Conservation (phyloP, 441 rosid genomes). For the Corymbia calophylla region DNA sequence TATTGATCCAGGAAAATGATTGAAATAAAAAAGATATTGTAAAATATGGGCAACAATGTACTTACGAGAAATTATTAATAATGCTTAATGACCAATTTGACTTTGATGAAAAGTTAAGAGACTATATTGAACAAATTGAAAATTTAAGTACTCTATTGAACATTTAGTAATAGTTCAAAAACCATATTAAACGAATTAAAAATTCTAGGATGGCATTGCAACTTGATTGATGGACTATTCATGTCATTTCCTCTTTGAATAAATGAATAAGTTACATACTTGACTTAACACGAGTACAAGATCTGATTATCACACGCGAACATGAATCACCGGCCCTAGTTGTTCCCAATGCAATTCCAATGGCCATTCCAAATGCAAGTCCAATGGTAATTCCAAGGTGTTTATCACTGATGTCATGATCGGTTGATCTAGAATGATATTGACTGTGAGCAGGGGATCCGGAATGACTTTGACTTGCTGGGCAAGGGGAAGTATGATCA, state of each 20-base stretch:
- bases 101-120: neutral
- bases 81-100: neutral
- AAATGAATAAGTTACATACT: neutral
- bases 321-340: neutral
- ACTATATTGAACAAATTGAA: neutral
- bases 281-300: neutral
- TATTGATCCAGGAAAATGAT: neutral
- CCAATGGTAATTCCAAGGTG: neutral
- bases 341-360: neutral
- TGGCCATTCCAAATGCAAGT: neutral
- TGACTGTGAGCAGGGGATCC: too few species aligned
- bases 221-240: neutral
- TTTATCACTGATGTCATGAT: neutral
- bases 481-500: neutral
- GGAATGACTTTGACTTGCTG: neutral
- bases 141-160: neutral
- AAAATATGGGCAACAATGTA: neutral
- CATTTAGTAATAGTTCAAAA: neutral
- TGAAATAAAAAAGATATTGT: neutral
- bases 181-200: neutral
- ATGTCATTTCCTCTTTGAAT: neutral
- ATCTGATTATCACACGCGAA: rapidly evolving
- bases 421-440: too few species aligned
- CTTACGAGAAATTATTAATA: neutral
- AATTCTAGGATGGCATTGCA: neutral